Percentiles rank a stretch among this genome's conserved stretches.
Conservation (phyloP, 2,329 filamentous ascomycete genomes). For the Trichoderma simmonsii region DNA sequence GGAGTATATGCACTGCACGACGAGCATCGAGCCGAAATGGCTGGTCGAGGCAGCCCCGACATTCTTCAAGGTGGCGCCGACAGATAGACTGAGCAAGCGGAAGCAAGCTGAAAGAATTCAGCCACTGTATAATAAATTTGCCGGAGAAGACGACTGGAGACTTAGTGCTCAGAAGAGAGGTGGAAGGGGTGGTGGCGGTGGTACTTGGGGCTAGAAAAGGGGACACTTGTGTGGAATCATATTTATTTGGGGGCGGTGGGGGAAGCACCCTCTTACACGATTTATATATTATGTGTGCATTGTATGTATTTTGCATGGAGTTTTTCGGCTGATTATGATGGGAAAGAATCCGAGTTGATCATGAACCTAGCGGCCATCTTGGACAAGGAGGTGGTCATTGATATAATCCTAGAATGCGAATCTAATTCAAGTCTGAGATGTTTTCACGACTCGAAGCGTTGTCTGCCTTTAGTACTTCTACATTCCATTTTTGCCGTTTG, state of each 20-base stretch:
- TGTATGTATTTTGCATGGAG: neutral
- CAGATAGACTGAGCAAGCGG: slow-evolving; percentile 80
- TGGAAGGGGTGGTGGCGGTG: slow-evolving; percentile 77
- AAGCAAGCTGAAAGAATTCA: slow-evolving; percentile 94
- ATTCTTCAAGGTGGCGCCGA: slow-evolving; percentile 95
- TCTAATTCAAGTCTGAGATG: neutral
- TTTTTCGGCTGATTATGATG: neutral
- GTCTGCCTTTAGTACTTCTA: neutral
- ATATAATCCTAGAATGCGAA: neutral
- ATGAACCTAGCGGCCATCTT: neutral
- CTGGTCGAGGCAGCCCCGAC: slow-evolving; percentile 96
- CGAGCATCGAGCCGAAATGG: slow-evolving; percentile 89
- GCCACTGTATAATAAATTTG: slow-evolving; percentile 90
- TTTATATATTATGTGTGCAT: neutral
- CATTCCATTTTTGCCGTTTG: neutral
- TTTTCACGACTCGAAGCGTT: neutral
- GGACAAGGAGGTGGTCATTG: neutral
- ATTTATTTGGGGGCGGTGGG: neutral
- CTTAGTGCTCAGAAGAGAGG: slow-evolving; percentile 82
- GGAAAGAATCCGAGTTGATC: neutral
- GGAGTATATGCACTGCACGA: slow-evolving; percentile 97
- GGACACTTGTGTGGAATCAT: neutral
- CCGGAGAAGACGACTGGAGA: slow-evolving; percentile 91
- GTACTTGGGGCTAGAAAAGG: slow-evolving; percentile 75
- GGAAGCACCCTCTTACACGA: neutral